Percentiles rank a stretch among this genome's conserved stretches.
Conservation (phyloP, 257 asterid species). For the Solanum piurae region DNA sequence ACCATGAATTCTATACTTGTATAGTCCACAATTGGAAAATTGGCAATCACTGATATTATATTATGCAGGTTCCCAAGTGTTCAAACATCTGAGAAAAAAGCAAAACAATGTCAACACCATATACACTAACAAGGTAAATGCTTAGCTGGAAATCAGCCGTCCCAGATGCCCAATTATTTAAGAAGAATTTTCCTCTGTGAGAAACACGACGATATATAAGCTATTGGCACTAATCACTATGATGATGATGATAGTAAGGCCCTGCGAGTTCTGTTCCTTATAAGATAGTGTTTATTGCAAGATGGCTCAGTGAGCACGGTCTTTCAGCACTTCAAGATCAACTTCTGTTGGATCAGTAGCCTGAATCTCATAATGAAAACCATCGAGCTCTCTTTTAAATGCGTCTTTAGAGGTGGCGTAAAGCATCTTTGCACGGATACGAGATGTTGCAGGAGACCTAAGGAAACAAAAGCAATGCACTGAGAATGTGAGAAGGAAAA, state of each 20-base stretch:
- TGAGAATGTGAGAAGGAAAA: neutral
- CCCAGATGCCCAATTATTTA: neutral
- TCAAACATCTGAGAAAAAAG: neutral
- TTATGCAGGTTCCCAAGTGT: neutral
- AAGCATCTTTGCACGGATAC: constrained; percentile 29
- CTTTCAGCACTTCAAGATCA: constrained; percentile 29
- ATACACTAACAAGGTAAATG: neutral
- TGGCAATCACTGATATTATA: neutral
- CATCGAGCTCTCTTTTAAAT: constrained; percentile 27
- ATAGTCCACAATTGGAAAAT: neutral
- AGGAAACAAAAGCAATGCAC: neutral
- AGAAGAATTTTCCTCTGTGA: neutral
- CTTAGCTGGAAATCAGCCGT: neutral
- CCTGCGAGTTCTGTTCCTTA: neutral
- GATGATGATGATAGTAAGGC: neutral
- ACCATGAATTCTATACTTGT: neutral
- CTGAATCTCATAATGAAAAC: constrained; percentile 29
- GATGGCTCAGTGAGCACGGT: constrained; percentile 17
- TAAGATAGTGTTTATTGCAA: neutral
- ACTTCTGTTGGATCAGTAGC: constrained; percentile 33
- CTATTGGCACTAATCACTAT: neutral
- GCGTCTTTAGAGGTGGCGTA: constrained; percentile 30
- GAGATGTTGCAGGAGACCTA: constrained; percentile 28
- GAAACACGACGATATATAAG: neutral
- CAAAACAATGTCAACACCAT: neutral